Percentiles rank a stretch among this genome's conserved stretches.
These are phyloP conservation scores for Diacronema lutheri DNA, from an alignment of 78 protist genomes.

Conservation along the genomic window DNA sequence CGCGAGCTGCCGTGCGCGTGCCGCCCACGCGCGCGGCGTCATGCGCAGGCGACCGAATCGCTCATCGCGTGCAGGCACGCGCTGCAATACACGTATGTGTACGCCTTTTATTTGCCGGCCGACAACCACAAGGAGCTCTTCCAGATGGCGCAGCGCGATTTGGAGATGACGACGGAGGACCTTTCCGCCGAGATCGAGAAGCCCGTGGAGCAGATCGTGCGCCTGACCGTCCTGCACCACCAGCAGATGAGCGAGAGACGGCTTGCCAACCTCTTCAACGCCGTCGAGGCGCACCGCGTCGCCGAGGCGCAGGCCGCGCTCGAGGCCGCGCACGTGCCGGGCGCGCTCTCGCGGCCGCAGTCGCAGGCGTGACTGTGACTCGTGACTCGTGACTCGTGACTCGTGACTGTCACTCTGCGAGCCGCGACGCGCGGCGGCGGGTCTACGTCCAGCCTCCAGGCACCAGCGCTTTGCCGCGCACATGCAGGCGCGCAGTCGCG, in stretches of 20 bases:
- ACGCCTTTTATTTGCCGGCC: conserved; percentile 28
- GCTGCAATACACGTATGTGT: conserved; percentile 67
- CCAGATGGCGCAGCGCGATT: conserved; percentile 50
- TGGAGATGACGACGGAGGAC: not conserved
- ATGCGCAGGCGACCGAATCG: not conserved
- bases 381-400: too few relatives aligned
- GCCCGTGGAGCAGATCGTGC: not conserved
- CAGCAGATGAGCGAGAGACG: not conserved
- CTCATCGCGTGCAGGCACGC: conserved; percentile 45
- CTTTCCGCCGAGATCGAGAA: not conserved
- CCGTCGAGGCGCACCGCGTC: not conserved
- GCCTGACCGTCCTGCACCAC: not conserved
- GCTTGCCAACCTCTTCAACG: not conserved
- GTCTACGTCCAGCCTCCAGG: too few relatives aligned
- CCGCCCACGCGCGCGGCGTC: not conserved
- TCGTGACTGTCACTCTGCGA: too few relatives aligned
- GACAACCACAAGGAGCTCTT: conserved; percentile 37
- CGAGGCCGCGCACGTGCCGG: too few relatives aligned
- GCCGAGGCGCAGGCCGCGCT: too few relatives aligned
- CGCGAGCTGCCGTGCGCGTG: too few relatives aligned
- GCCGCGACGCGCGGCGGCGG: too few relatives aligned
- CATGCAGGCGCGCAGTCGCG: too few relatives aligned
- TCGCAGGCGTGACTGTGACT: too few relatives aligned
- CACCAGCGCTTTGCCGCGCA: too few relatives aligned
- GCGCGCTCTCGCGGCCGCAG: too few relatives aligned